A percentile compares a stretch with the other conserved stretches of the same genome.
These are phyloP conservation scores for Hygrophila difformis DNA, from an alignment of 257 asterid genomes.

Conservation along the genomic window DNA sequence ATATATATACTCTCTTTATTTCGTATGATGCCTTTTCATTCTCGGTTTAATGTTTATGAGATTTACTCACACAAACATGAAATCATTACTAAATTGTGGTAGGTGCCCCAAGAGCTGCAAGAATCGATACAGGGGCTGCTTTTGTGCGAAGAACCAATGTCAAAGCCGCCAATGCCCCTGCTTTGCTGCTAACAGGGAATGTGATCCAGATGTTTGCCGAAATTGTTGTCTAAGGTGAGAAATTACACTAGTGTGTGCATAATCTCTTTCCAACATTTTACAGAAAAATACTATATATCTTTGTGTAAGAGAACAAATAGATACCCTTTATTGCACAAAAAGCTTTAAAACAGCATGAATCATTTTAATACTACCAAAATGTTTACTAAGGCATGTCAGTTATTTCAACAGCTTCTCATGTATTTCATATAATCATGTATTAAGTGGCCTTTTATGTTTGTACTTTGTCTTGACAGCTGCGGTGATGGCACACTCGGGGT, in stretches of 20 bases:
- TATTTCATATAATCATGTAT: constrained; percentile 1
- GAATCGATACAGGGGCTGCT: constrained; percentile 95
- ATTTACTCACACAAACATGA: constrained; percentile 9
- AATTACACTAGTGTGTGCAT: no score
- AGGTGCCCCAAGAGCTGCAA: constrained; percentile 95
- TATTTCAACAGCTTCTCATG: no score
- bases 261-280: no score
- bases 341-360: no score
- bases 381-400: no score
- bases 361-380: no score
- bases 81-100: constrained; percentile 16
- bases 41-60: no score
- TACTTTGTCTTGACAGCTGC: constrained; percentile 54
- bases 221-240: constrained; percentile 92
- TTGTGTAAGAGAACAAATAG: no score
- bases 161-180: constrained; percentile 99
- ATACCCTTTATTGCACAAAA: no score
- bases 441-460: not conserved
- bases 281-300: no score
- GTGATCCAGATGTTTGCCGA: constrained; percentile 97
- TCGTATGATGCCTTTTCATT: no score
- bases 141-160: constrained; percentile 96
- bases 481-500: constrained; percentile 91
- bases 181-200: constrained; percentile 93
- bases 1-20: not conserved